phyloP scores from a whole-genome alignment of 495 filamentous ascomycete genomes.

The Hypoxylon fragiforme region DNA sequence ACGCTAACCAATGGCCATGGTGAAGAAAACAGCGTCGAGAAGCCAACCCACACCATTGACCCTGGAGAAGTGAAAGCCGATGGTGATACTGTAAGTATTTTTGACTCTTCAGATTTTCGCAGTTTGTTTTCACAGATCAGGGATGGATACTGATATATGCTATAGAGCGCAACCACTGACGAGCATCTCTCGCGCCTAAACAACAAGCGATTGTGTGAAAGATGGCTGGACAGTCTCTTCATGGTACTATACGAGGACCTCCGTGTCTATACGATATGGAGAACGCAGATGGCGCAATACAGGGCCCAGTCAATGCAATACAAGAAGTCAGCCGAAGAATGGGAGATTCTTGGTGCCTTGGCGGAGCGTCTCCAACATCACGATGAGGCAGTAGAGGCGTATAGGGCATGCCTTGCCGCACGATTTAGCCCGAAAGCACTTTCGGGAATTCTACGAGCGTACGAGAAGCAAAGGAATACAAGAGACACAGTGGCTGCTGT shows the following conservation, averaged over 20 bases:
- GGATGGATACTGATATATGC: constrained; percentile 4
- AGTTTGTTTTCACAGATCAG: neutral
- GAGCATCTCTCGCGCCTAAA: constrained; percentile 72
- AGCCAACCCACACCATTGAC: constrained; percentile 79
- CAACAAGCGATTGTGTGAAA: constrained; percentile 94
- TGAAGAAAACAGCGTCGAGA: constrained; percentile 61
- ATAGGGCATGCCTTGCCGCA: constrained; percentile 75
- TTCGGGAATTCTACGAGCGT: constrained; percentile 76
- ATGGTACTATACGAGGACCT: constrained; percentile 99
- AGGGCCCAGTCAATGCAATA: constrained; percentile 88
- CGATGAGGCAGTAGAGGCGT: constrained; percentile 90
- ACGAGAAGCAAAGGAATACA: constrained; percentile 71
- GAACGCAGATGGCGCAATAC: constrained; percentile 93
- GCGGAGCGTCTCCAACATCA: constrained; percentile 88
- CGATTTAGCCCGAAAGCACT: constrained; percentile 91
- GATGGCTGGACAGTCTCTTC: constrained; percentile 98
- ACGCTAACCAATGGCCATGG: constrained; percentile 46
- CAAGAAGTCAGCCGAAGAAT: constrained; percentile 93
- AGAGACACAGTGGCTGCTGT: constrained; percentile 75
- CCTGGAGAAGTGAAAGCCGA: constrained; percentile 81
- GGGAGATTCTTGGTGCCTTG: constrained; percentile 95
- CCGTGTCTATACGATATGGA: constrained; percentile 98
- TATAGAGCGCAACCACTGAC: constrained; percentile 47
- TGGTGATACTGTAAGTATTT: constrained; percentile 69
- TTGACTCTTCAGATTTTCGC: neutral